Evolutionary conservation across 805 yeast species (phyloP).

Genomic region (Schwanniomyces polymorphus): DNA sequence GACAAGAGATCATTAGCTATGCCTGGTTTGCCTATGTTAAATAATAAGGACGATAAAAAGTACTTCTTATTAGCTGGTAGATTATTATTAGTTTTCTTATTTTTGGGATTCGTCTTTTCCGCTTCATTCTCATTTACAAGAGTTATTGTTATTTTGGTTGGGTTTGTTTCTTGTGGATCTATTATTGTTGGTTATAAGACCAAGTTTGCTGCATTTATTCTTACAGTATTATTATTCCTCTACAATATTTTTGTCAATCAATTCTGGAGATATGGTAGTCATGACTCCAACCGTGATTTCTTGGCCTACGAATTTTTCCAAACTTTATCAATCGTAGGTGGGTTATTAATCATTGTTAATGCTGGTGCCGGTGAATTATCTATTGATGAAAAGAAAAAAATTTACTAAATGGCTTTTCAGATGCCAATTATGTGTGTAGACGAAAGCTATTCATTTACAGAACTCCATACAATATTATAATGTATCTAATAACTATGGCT

Average conservation of each 20-base stretch:
- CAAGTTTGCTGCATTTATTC: slow-evolving; percentile 74
- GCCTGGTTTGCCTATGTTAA: slow-evolving; percentile 77
- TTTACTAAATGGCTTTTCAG: slow-evolving; percentile 45
- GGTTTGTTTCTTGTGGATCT: slow-evolving; percentile 67
- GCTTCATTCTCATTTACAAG: slow-evolving; percentile 71
- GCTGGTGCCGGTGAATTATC: slow-evolving; percentile 97
- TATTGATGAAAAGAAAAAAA: slow-evolving; percentile 93
- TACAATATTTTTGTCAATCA: slow-evolving; percentile 82
- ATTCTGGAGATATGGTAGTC: slow-evolving; percentile 77
- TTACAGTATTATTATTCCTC: slow-evolving; percentile 67
- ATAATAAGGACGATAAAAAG: slow-evolving; percentile 71
- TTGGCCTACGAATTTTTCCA: slow-evolving; percentile 93
- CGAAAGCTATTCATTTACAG: not conserved
- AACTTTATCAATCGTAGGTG: slow-evolving; percentile 92
- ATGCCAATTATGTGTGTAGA: not conserved
- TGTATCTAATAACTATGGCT: not conserved
- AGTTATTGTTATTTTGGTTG: slow-evolving; percentile 63
- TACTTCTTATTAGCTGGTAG: slow-evolving; percentile 87
- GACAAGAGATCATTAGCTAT: slow-evolving; percentile 63
- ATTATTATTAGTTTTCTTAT: slow-evolving; percentile 77
- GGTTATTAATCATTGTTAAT: slow-evolving; percentile 82
- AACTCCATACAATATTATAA: not conserved
- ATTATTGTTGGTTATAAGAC: slow-evolving; percentile 93
- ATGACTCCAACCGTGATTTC: slow-evolving; percentile 81
- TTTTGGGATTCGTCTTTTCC: slow-evolving; percentile 79